Evolutionary conservation across 106 monocot species (phyloP).

Genomic region (Dendrobium nobile): DNA sequence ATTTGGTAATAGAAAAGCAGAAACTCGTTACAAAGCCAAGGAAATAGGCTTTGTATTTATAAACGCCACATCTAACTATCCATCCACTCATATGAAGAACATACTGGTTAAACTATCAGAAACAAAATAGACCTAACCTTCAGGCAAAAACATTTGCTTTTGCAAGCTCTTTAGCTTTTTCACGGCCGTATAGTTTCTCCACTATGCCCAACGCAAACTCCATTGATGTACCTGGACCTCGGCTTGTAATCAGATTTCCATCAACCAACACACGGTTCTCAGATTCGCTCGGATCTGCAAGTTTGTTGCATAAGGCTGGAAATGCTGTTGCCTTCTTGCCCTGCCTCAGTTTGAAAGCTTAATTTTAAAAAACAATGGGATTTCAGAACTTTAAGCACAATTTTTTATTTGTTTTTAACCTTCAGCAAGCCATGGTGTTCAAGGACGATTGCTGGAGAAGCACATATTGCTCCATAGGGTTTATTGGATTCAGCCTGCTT

Average conservation of each 20-base stretch:
- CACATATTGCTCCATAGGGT: conserved; percentile 71
- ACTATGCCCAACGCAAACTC: conserved; percentile 59
- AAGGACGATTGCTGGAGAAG: conserved; percentile 80
- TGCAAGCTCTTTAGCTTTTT: conserved; percentile 50
- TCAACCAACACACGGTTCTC: conserved; percentile 70
- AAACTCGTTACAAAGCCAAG: too few species aligned
- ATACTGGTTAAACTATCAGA: too few species aligned
- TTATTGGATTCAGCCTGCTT: conserved; percentile 60
- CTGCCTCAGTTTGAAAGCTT: conserved; percentile 21
- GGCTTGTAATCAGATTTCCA: conserved; percentile 88
- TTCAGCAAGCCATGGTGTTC: conserved; percentile 80
- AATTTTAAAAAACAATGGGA: too few species aligned
- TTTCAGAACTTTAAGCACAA: not conserved
- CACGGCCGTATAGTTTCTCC: conserved; percentile 67
- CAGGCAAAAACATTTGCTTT: not conserved
- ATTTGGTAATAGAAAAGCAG: too few species aligned
- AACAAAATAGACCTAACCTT: not conserved
- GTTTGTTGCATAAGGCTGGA: conserved; percentile 58
- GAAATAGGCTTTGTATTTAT: too few species aligned
- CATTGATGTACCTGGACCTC: conserved; percentile 73
- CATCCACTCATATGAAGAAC: too few species aligned
- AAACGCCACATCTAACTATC: too few species aligned
- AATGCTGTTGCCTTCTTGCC: conserved; percentile 82
- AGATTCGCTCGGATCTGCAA: conserved; percentile 53
- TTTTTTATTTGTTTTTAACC: conserved; percentile 11